These are phyloP conservation scores for Comarum palustre DNA, from an alignment of 306 rosid species.

Conservation along the genomic window DNA sequence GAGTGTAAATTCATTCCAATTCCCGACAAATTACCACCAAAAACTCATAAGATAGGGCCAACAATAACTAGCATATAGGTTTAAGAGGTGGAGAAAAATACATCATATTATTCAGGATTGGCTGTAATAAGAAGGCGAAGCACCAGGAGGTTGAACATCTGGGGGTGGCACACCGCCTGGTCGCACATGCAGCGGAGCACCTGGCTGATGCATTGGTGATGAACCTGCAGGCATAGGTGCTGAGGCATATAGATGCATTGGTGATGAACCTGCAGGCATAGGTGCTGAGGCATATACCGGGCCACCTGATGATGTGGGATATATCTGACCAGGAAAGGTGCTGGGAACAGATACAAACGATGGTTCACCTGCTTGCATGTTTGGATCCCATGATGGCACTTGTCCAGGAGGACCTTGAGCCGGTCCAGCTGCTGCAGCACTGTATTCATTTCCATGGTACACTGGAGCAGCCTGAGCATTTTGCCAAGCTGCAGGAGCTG, in stretches of 20 bases:
- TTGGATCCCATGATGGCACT: constrained; percentile 69
- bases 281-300: constrained; percentile 43
- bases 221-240: constrained; percentile 48
- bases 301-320: constrained; percentile 39
- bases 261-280: constrained; percentile 51
- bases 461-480: constrained; percentile 44
- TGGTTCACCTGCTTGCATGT: constrained; percentile 46
- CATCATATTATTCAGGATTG: constrained; percentile 24
- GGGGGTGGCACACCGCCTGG: constrained; percentile 47
- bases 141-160: constrained; percentile 30
- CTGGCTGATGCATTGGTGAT: constrained; percentile 40
- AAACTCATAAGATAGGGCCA: constrained; percentile 1
- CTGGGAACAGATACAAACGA: constrained; percentile 45
- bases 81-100: constrained; percentile 11
- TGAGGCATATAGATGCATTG: constrained; percentile 39
- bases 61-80: constrained; percentile 20
- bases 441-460: constrained; percentile 43
- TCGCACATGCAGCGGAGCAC: constrained; percentile 33
- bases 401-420: constrained; percentile 63
- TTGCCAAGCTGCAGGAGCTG: constrained; percentile 44
- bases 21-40: neutral
- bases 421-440: constrained; percentile 34
- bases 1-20: neutral
- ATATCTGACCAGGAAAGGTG: constrained; percentile 52
- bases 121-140: constrained; percentile 44